phyloP scores from a whole-genome alignment of 306 rosid genomes.

The Cicer cuneatum region DNA sequence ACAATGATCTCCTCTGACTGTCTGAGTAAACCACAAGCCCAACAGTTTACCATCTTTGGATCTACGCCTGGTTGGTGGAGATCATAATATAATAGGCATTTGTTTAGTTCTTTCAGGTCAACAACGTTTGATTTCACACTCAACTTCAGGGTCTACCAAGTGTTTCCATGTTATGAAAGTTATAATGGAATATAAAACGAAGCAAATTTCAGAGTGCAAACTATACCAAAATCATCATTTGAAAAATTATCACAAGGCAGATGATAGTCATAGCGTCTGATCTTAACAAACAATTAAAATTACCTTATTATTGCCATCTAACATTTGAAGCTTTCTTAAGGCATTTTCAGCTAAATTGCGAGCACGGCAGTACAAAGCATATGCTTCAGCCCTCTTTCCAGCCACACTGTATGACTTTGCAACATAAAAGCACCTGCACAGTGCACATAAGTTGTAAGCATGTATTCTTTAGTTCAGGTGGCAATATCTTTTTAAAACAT shows the following conservation, averaged over 20 bases:
- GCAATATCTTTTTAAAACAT: constrained; percentile 7
- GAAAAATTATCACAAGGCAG: background rate
- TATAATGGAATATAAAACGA: constrained; percentile 16
- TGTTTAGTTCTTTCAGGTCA: constrained; percentile 7
- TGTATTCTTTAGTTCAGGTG: constrained; percentile 17
- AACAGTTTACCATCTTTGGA: constrained; percentile 7
- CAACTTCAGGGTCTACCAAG: constrained; percentile 21
- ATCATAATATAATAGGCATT: constrained; percentile 13
- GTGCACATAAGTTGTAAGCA: constrained; percentile 42
- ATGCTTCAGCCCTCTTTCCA: constrained; percentile 91
- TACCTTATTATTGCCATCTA: constrained; percentile 49
- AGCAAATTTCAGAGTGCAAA: constrained; percentile 26
- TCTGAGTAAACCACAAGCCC: background rate
- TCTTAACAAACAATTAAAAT: constrained; percentile 23
- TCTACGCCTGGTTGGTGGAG: constrained; percentile 6
- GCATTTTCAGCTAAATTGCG: constrained; percentile 59
- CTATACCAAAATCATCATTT: constrained; percentile 11
- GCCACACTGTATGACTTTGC: constrained; percentile 92
- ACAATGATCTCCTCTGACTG: constrained; percentile 11
- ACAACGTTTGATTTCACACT: constrained; percentile 14
- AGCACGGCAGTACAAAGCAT: constrained; percentile 77
- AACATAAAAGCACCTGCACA: constrained; percentile 83
- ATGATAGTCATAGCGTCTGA: background rate
- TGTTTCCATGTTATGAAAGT: constrained; percentile 12
- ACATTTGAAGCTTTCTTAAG: constrained; percentile 46